Conservation (phyloP, 176 grass and related monocot genomes). For the Aegilops speltoides region DNA sequence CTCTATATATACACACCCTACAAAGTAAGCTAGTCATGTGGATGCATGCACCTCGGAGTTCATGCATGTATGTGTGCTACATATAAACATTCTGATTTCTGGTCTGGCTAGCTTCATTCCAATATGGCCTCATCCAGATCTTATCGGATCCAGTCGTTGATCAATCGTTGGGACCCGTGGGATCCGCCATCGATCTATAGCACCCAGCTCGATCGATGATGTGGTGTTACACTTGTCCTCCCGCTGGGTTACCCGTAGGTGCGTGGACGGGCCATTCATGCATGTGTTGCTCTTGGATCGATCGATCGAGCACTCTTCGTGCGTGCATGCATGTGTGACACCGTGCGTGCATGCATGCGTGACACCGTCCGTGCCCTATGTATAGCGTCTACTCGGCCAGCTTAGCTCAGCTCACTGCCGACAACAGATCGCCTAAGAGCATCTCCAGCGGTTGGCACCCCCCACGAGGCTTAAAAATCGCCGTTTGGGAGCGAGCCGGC, state of each 20-base stretch:
- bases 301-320: background rate
- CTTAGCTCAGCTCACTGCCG: background rate
- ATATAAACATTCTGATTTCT: background rate
- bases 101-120: background rate
- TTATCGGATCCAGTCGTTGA: background rate
- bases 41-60: background rate
- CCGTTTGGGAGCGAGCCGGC: too few species aligned
- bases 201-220: background rate
- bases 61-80: background rate
- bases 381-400: background rate
- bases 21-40: background rate
- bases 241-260: background rate
- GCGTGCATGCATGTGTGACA: background rate
- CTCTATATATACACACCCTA: background rate
- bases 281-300: background rate
- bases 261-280: background rate
- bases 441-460: too few species aligned
- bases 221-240: conserved; percentile 5
- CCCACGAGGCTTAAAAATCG: too few species aligned
- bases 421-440: background rate
- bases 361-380: background rate
- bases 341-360: background rate
- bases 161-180: background rate
- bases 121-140: background rate
- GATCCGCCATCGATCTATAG: background rate